phyloP scores from a whole-genome alignment of 1,139 yeast species.

The Schizosaccharomyces versatilis region DNA sequence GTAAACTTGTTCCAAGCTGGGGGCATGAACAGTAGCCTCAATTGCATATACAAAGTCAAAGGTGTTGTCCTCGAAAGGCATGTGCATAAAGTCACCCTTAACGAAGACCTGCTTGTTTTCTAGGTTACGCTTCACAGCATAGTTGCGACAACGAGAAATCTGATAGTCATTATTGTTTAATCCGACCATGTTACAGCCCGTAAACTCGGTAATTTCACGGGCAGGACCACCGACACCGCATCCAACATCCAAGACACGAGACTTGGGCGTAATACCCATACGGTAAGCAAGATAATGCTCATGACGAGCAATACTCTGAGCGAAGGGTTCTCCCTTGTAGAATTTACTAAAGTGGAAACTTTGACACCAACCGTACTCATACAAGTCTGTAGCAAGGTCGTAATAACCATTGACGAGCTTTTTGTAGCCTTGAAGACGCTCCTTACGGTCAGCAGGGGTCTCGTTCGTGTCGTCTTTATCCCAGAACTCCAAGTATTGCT shows the following conservation, averaged over 20 bases:
- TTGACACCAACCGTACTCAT: constrained; percentile 98
- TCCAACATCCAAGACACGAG: constrained; percentile 90
- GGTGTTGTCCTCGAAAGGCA: constrained; percentile 76
- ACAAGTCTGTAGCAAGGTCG: constrained; percentile 35
- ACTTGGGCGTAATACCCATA: constrained; percentile 55
- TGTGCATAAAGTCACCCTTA: constrained; percentile 97
- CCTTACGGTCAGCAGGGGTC: constrained; percentile 34
- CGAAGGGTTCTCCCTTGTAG: constrained; percentile 80
- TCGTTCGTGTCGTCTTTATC: constrained; percentile 39
- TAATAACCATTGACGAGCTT: constrained; percentile 85
- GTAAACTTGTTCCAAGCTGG: constrained; percentile 87
- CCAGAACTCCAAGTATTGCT: constrained; percentile 82
- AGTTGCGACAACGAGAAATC: constrained; percentile 72
- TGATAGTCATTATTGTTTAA: constrained; percentile 92
- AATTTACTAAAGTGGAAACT: constrained; percentile 95
- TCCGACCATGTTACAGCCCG: constrained; percentile 72
- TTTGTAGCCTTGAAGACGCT: constrained; percentile 66
- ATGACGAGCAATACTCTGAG: constrained; percentile 88
- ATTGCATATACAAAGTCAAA: constrained; percentile 96
- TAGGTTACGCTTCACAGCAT: constrained; percentile 45
- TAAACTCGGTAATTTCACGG: constrained; percentile 78
- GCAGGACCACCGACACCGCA: constrained; percentile 99
- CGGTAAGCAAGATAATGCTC: constrained; percentile 83
- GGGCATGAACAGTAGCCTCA: constrained; percentile 97
- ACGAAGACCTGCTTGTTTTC: constrained; percentile 61